A percentile compares a stretch with the other conserved stretches of the same genome.
phyloP scores from a whole-genome alignment of 1,284 basidiomycete species.

The Cutaneotrichosporon cyanovorans region DNA sequence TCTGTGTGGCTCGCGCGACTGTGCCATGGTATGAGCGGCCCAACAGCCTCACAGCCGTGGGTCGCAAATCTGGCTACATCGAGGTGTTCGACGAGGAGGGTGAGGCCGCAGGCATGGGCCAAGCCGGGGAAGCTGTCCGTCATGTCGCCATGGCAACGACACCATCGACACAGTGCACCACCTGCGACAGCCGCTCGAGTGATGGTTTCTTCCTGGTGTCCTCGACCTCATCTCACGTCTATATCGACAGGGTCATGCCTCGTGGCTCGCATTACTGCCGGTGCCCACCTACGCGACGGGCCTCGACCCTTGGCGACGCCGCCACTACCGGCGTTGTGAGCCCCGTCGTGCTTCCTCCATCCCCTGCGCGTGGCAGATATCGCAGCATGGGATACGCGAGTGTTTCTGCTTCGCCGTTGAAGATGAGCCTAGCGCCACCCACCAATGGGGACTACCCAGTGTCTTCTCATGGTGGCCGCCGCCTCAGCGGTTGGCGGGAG shows the following conservation, averaged over 20 bases:
- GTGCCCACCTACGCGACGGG: conserved; percentile 18
- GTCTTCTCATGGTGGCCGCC: conserved; percentile 31
- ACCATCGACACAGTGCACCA: conserved; percentile 20
- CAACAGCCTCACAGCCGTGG: conserved; percentile 21
- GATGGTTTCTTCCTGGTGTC: conserved; percentile 33
- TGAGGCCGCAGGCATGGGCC: conserved; percentile 6
- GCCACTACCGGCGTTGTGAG: not conserved
- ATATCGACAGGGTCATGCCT: conserved; percentile 27
- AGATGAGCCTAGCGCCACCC: conserved; percentile 5
- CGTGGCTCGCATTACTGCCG: conserved; percentile 22
- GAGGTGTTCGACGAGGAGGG: conserved; percentile 30
- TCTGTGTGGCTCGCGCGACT: conserved; percentile 6
- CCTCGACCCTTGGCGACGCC: conserved; percentile 19
- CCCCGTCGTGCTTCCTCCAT: not conserved
- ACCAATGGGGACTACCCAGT: conserved; percentile 30
- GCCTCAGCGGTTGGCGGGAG: conserved; percentile 22
- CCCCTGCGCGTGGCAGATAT: not conserved
- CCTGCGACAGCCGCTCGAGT: conserved; percentile 22
- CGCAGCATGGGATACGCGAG: not conserved
- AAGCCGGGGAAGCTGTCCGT: conserved; percentile 4
- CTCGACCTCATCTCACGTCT: conserved; percentile 24
- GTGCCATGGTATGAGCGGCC: conserved; percentile 12
- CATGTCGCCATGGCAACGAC: conserved; percentile 17
- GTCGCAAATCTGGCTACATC: conserved; percentile 28
- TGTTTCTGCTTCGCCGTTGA: conserved; percentile 3